A percentile compares a stretch with the other conserved stretches of the same genome.
phyloP scores from a whole-genome alignment of 2,329 filamentous ascomycete genomes.

The Xylaria sp. region DNA sequence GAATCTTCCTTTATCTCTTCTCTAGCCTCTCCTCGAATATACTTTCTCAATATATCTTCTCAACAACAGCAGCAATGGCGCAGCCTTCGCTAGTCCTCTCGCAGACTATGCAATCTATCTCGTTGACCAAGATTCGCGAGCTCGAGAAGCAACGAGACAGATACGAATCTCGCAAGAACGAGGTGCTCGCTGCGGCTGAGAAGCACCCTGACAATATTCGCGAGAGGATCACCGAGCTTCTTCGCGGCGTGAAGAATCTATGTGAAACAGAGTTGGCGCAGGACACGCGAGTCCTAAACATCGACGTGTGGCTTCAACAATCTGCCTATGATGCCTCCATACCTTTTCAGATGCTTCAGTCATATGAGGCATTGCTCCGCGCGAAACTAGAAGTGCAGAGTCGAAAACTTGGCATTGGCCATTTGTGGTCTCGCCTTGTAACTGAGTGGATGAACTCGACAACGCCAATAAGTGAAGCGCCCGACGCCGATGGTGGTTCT shows the following conservation, averaged over 20 bases:
- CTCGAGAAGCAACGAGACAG: conserved; percentile 45
- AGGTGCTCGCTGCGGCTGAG: conserved; percentile 25
- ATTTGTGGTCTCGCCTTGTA: conserved; percentile 52
- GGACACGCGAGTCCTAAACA: conserved; percentile 43
- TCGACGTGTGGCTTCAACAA: conserved; percentile 52
- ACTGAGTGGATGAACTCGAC: conserved; percentile 54
- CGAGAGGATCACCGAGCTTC: conserved; percentile 31
- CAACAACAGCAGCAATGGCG: conserved; percentile 25
- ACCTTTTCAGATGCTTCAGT: conserved; percentile 46
- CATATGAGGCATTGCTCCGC: conserved; percentile 49
- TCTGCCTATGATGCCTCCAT: conserved; percentile 52
- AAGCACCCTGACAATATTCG: conserved; percentile 26
- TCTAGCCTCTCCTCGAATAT: not conserved
- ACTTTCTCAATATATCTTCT: not conserved
- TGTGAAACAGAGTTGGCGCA: conserved; percentile 18
- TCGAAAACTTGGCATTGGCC: conserved; percentile 50
- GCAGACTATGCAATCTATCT: conserved; percentile 48
- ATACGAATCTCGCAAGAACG: conserved; percentile 36
- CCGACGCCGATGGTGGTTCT: conserved; percentile 37
- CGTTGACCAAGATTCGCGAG: conserved; percentile 47
- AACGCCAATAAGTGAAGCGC: conserved; percentile 29
- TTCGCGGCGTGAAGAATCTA: conserved; percentile 29
- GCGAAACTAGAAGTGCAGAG: conserved; percentile 51
- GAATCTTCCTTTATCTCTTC: not conserved
- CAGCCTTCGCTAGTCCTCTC: conserved; percentile 40